Evolutionary conservation across 108 stramenopile genomes (phyloP), one percentile per base, ranked within the genome.

Genomic region (Fragilaria radians): DNA sequence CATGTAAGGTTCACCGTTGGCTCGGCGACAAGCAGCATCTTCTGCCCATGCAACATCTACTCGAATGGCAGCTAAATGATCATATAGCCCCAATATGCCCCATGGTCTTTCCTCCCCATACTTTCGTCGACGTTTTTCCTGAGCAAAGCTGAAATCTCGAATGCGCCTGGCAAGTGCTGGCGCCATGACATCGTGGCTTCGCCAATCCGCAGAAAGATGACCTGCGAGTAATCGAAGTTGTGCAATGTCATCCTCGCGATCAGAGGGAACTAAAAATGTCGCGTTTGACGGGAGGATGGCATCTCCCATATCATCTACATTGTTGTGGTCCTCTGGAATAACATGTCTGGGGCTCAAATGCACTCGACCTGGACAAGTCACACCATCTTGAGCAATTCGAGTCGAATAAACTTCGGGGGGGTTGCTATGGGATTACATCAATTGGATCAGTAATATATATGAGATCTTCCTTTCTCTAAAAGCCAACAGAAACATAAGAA

Each of bases 21-120:
- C 62, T 52, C 92, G 59, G 48, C 92, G 65, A 78, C 82, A 85
- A 9, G 88, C 88, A 19, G 86, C 87, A 74, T 94, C 85, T 65
- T 94, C 92, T 1, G 92, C 88, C 92, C 92, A 94, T 71, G 88
- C 87, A 14, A 94, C 82, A 58, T 94, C 92, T 5, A 81, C 64
- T 52, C 78, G 63, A n/a, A 87, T 76, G 0, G 72, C 70, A n/a
- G 79, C 53, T 58, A 92, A 65, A 62, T 88, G 87, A 58, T 86
- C 79, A 61, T 92, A 92, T 9, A 92, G 57, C 5, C 91, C 91
- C 18, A 92, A 53, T 48, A 92, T 92, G 27, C 91, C 87, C 83
- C 85, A 92, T 7, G 91, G 85, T 28, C 81, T 72, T 45, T 85
- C 86, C 22, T 79, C 63, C 4, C 92, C 86, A 65, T 89, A 78